Conservation (phyloP, 2,329 filamentous ascomycete genomes). For the Davidsoniella virescens region DNA sequence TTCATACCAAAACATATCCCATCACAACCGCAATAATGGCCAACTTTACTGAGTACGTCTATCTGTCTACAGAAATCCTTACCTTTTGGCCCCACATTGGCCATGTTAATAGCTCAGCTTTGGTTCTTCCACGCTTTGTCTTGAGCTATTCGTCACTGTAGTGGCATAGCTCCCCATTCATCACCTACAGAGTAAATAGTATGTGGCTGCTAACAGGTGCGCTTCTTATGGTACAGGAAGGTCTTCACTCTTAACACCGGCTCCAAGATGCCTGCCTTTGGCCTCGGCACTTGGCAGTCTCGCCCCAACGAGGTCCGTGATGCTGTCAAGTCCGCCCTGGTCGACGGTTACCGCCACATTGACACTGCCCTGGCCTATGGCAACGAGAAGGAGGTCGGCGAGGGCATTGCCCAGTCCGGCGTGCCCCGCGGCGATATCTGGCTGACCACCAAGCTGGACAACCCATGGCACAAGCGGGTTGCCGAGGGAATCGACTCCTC, state of each 20-base stretch:
- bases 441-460: conserved; percentile 70
- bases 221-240: conserved; percentile 6
- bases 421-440: conserved; percentile 51
- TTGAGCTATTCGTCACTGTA: neutral
- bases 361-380: conserved; percentile 64
- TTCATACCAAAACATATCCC: neutral
- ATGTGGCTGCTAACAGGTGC: neutral
- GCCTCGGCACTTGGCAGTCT: conserved; percentile 69
- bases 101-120: too few relatives aligned
- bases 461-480: conserved; percentile 59
- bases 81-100: too few relatives aligned
- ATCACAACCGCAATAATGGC: neutral
- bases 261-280: conserved; percentile 60
- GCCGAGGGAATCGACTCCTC: conserved; percentile 43
- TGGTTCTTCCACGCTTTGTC: too few relatives aligned
- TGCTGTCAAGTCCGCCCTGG: conserved; percentile 55
- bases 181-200: neutral
- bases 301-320: conserved; percentile 48
- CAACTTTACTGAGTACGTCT: conserved; percentile 6
- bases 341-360: conserved; percentile 57
- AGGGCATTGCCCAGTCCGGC: conserved; percentile 46
- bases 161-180: neutral
- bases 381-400: conserved; percentile 55
- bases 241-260: conserved; percentile 59
- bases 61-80: too few relatives aligned